phyloP scores from a whole-genome alignment of 345 rosid species.

The Brassica cretica region DNA sequence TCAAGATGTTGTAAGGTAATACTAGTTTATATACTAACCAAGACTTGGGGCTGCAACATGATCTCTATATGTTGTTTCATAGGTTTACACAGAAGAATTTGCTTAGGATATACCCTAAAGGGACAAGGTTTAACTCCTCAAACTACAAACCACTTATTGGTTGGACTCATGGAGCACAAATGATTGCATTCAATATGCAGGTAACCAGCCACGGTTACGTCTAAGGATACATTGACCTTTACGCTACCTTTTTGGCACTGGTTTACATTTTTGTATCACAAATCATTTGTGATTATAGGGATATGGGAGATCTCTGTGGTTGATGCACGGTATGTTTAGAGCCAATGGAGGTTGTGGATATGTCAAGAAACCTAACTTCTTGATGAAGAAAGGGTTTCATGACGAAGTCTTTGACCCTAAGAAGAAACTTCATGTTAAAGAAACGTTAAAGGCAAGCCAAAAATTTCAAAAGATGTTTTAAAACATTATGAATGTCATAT shows the following conservation, averaged over 20 bases:
- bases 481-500: not conserved
- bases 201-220: not conserved
- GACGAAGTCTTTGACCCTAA: not conserved
- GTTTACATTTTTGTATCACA: not conserved
- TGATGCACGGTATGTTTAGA: conserved; percentile 1
- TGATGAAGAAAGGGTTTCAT: conserved; percentile 3
- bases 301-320: conserved; percentile 2
- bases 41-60: not conserved
- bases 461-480: not conserved
- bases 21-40: not conserved
- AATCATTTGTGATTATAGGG: not conserved
- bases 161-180: conserved; percentile 5
- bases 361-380: conserved; percentile 1
- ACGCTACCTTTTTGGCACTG: not conserved
- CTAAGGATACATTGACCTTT: not conserved
- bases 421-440: not conserved
- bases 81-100: not conserved
- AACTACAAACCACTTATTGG: conserved; percentile 1
- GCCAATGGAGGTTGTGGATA: not conserved
- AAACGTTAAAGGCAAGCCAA: not conserved
- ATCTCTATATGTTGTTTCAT: not conserved
- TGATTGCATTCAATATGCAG: conserved; percentile 1
- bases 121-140: conserved; percentile 1
- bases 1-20: conserved; percentile 1
- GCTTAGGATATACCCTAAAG: not conserved